These are phyloP conservation scores for Aspergillus funiculosus DNA, from an alignment of 495 filamentous ascomycete genomes.

Conservation along the genomic window DNA sequence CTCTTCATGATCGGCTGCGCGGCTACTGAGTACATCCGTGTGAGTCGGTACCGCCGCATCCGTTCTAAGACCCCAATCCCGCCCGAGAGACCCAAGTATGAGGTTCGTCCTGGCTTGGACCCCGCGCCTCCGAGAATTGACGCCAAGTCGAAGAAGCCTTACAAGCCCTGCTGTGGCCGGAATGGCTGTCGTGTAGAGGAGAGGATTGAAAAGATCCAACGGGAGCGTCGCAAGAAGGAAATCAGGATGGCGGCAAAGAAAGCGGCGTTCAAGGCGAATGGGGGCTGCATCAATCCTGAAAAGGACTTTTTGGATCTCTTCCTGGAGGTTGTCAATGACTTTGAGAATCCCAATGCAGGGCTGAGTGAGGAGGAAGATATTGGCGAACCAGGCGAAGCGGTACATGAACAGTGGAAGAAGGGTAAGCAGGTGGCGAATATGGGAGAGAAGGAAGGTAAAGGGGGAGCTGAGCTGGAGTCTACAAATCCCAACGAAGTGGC, in stretches of 20 bases:
- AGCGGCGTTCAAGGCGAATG: background rate
- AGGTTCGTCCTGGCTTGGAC: background rate
- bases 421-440: background rate
- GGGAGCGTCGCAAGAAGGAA: background rate
- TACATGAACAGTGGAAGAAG: background rate
- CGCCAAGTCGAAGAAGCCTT: background rate
- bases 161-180: background rate
- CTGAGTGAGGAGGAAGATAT: background rate
- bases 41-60: constrained; percentile 7
- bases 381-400: background rate
- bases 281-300: constrained; percentile 8
- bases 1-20: constrained; percentile 8
- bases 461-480: background rate
- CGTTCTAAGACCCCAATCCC: background rate
- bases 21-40: constrained; percentile 10
- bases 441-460: background rate
- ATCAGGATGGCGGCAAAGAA: too few relatives aligned
- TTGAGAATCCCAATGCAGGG: background rate
- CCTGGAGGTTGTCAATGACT: background rate
- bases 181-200: background rate
- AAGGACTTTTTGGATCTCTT: constrained; percentile 9
- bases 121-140: background rate
- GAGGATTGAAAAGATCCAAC: background rate
- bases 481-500: background rate
- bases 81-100: background rate